phyloP scores from a whole-genome alignment of 257 asterid species.

The Nicotiana attenuata region DNA sequence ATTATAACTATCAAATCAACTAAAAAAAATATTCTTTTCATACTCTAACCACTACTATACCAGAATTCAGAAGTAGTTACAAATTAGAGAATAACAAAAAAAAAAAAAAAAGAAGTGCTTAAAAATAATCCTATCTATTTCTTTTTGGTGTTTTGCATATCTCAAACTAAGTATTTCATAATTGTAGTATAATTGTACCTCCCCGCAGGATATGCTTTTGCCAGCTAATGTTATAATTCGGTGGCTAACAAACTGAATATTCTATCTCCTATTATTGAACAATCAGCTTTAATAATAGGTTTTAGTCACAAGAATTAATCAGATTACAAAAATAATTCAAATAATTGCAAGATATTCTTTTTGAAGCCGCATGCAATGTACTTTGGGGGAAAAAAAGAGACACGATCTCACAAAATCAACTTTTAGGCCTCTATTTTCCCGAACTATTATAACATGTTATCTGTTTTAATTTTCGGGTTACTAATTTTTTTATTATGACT shows the following conservation, averaged over 20 bases:
- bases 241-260: constrained; percentile 8
- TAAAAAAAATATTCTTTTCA: not conserved
- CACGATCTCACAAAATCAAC: not conserved
- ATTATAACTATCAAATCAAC: not conserved
- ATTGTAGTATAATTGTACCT: not conserved
- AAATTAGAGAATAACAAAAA: not conserved
- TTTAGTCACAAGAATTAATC: not conserved
- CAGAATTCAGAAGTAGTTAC: not conserved
- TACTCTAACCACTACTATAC: not conserved
- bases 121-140: not conserved
- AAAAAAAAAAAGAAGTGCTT: too few relatives aligned
- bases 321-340: not conserved
- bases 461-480: too few relatives aligned
- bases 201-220: not conserved
- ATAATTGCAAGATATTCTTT: not conserved
- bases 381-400: not conserved
- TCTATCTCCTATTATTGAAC: constrained; percentile 4
- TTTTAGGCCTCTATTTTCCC: not conserved
- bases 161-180: not conserved
- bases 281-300: not conserved
- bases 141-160: not conserved
- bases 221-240: constrained; percentile 1
- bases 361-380: constrained; percentile 14
- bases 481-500: too few relatives aligned
- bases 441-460: not conserved